Percentiles rank a stretch among this genome's conserved stretches.
phyloP scores from a whole-genome alignment of 257 asterid species.

The Solanum commersonii region DNA sequence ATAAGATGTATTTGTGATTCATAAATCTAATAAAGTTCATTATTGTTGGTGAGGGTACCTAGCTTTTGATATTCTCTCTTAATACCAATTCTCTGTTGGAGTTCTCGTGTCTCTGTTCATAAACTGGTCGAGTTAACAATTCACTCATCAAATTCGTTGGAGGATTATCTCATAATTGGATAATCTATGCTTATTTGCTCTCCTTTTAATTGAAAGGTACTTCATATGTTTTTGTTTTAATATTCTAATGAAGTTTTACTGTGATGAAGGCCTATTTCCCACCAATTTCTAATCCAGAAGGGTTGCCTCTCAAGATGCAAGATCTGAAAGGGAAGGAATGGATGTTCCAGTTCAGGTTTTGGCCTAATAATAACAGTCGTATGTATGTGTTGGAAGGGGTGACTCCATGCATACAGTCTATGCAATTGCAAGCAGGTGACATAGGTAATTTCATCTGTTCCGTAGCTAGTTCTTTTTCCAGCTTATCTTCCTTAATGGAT shows the following conservation, averaged over 20 bases:
- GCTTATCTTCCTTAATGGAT: conserved; percentile 1
- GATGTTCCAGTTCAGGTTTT: conserved; percentile 90
- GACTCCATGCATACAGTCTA: conserved; percentile 89
- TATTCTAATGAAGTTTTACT: conserved; percentile 13
- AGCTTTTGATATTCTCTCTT: background rate
- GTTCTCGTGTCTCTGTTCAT: background rate
- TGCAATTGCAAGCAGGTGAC: conserved; percentile 97
- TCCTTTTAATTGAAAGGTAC: background rate
- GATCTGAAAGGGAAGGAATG: conserved; percentile 88
- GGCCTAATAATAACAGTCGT: conserved; percentile 98
- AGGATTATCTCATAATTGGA: background rate
- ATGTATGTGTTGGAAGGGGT: conserved; percentile 98
- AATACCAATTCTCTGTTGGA: background rate
- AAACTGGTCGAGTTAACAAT: background rate
- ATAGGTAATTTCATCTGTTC: conserved; percentile 52
- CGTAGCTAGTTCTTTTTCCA: background rate
- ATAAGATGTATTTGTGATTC: background rate
- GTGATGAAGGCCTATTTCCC: conserved; percentile 78
- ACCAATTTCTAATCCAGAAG: conserved; percentile 79
- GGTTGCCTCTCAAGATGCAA: conserved; percentile 65
- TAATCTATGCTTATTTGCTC: background rate
- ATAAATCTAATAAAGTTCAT: background rate
- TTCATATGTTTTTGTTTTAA: background rate
- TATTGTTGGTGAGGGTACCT: background rate
- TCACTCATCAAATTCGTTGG: background rate